A percentile compares a stretch with the other conserved stretches of the same genome.
These are phyloP conservation scores for Triticum dicoccoides DNA, from an alignment of 176 grass and related monocot genomes.

Conservation along the genomic window DNA sequence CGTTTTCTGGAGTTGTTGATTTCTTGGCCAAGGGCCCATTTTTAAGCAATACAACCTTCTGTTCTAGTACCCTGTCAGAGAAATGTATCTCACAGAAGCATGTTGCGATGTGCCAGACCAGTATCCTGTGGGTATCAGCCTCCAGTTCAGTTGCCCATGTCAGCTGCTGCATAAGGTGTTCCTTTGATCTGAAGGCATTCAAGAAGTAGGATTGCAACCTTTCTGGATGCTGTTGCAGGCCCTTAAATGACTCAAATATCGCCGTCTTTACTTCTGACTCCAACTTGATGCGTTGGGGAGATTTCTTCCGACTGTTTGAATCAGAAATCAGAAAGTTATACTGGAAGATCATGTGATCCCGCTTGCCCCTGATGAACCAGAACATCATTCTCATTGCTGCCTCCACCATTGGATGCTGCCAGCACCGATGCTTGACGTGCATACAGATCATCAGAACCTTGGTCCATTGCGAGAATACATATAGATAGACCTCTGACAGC, in stretches of 20 bases:
- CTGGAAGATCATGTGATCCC: not conserved
- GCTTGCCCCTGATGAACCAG: not conserved
- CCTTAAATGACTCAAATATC: not conserved
- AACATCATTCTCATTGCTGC: not conserved
- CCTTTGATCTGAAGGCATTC: not conserved
- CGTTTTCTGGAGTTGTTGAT: too few relatives aligned
- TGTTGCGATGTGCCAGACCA: slow-evolving; percentile 27
- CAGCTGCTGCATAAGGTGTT: not conserved
- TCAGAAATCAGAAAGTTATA: not conserved
- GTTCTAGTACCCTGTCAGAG: not conserved
- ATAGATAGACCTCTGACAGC: not conserved
- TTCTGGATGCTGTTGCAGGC: not conserved
- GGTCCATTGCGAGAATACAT: not conserved
- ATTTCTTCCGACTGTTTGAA: not conserved
- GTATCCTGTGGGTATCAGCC: slow-evolving; percentile 24
- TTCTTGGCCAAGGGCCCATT: not conserved
- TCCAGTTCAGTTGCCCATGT: not conserved
- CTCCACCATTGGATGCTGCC: not conserved
- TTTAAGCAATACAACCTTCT: too few relatives aligned
- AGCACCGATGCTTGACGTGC: not conserved
- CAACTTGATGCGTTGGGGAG: not conserved
- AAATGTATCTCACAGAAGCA: not conserved
- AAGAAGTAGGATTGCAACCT: not conserved
- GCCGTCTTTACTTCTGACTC: not conserved
- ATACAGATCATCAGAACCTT: not conserved